phyloP scores from a whole-genome alignment of 176 grass and related monocot genomes.

The Oryza longistaminata region DNA sequence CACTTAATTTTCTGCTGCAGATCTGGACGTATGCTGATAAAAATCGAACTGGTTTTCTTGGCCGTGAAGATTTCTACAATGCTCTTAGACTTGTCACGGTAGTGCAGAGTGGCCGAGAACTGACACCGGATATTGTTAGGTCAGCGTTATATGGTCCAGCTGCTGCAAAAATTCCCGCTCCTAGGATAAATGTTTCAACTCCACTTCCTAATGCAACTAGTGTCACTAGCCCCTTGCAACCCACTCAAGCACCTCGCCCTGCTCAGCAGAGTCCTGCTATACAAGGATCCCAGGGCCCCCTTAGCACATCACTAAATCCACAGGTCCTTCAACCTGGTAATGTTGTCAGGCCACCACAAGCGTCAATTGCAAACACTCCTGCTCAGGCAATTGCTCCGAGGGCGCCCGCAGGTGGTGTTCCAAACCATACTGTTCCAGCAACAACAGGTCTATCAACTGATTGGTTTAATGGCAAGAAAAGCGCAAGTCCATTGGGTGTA shows the following conservation, averaged over 20 bases:
- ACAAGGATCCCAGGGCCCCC: conserved; percentile 38
- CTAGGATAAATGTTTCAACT: conserved; percentile 59
- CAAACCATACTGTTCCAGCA: conserved; percentile 47
- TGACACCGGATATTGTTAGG: conserved; percentile 83
- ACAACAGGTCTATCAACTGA: conserved; percentile 70
- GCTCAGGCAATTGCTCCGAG: conserved; percentile 50
- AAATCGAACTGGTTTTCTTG: conserved; percentile 81
- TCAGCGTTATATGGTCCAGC: conserved; percentile 79
- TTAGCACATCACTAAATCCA: conserved; percentile 32
- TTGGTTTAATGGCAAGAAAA: conserved; percentile 77
- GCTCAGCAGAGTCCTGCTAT: conserved; percentile 57
- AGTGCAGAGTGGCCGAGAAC: conserved; percentile 73
- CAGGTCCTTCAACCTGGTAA: conserved; percentile 43
- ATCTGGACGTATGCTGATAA: conserved; percentile 91
- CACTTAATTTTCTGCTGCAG: conserved; percentile 38
- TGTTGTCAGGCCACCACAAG: conserved; percentile 53
- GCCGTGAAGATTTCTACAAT: conserved; percentile 87
- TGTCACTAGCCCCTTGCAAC: conserved; percentile 21
- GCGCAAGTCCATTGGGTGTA: conserved; percentile 49
- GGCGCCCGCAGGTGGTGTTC: conserved; percentile 40
- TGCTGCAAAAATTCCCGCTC: conserved; percentile 84
- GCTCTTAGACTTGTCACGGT: conserved; percentile 84
- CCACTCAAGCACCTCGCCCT: conserved; percentile 47
- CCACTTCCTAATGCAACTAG: conserved; percentile 24
- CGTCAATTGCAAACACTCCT: conserved; percentile 43